Conservation (phyloP, 108 stramenopile species). For the Nitzschia inconspicua region DNA sequence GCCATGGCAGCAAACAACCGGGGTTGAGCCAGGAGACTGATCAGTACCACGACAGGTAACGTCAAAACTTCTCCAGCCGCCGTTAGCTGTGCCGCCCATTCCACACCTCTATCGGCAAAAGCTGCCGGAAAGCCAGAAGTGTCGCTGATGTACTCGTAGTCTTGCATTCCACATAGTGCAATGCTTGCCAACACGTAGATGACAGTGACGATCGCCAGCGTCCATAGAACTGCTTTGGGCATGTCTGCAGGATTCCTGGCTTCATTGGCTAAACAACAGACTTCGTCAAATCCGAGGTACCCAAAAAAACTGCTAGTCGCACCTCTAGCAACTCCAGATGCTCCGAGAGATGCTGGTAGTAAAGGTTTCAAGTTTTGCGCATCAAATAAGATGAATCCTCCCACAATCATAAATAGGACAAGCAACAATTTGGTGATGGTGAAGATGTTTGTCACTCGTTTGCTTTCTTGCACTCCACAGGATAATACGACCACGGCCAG, state of each 20-base stretch:
- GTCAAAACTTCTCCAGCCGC: conserved; percentile 84
- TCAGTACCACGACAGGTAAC: conserved; percentile 88
- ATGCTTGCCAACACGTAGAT: conserved; percentile 75
- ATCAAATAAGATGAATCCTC: conserved; percentile 67
- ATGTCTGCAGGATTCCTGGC: conserved; percentile 80
- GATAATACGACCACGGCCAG: conserved; percentile 48
- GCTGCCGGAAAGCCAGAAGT: conserved; percentile 72
- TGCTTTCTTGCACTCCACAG: conserved; percentile 75
- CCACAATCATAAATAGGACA: conserved; percentile 79
- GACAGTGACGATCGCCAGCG: conserved; percentile 62
- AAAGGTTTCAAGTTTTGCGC: conserved; percentile 51
- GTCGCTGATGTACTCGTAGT: conserved; percentile 55
- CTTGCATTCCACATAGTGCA: conserved; percentile 77
- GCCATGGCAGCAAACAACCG: conserved; percentile 84
- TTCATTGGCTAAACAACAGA: conserved; percentile 83
- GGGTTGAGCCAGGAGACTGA: conserved; percentile 88
- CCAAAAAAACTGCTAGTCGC: conserved; percentile 84
- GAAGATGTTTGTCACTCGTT: conserved; percentile 77
- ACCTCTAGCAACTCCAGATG: conserved; percentile 67
- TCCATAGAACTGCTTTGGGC: conserved; percentile 73
- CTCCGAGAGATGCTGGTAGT: conserved; percentile 57
- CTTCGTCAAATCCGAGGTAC: conserved; percentile 91
- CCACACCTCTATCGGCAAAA: conserved; percentile 57
- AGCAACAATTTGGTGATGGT: conserved; percentile 75
- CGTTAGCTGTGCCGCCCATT: conserved; percentile 54